phyloP scores from a whole-genome alignment of 805 yeast species.

The Starmerella powellii region DNA sequence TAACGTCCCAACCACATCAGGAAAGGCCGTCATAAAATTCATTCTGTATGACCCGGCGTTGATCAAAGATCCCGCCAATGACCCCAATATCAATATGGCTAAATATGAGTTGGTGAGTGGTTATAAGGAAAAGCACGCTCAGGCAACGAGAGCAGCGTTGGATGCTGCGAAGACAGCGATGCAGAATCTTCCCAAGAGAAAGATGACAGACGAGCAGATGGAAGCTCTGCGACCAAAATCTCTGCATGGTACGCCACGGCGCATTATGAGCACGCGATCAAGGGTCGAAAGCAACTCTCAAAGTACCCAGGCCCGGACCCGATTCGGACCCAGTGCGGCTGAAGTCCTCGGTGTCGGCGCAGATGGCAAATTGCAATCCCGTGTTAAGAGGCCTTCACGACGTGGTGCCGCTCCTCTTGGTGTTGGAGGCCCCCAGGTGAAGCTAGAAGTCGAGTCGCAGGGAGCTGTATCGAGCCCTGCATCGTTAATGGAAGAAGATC shows the following conservation, averaged over 20 bases:
- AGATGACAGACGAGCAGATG: conserved; percentile 10
- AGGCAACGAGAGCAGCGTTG: conserved; percentile 8
- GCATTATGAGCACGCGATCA: not conserved
- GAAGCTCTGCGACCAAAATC: conserved; percentile 6
- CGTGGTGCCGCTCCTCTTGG: not conserved
- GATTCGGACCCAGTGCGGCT: conserved; percentile 20
- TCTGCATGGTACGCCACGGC: not conserved
- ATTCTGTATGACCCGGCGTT: conserved; percentile 24
- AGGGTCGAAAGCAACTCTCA: no score
- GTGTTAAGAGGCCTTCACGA: not conserved
- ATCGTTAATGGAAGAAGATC: no score
- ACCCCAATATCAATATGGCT: conserved; percentile 20
- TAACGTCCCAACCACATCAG: conserved; percentile 20
- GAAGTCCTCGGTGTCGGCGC: conserved; percentile 11
- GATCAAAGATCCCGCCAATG: conserved; percentile 19
- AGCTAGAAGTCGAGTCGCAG: not conserved
- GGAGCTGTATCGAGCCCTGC: no score
- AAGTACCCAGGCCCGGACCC: no score
- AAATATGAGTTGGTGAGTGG: conserved; percentile 16
- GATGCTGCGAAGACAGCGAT: conserved; percentile 6
- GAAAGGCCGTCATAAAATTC: conserved; percentile 18
- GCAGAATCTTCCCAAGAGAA: not conserved
- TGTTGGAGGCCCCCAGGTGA: no score
- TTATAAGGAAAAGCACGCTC: conserved; percentile 2
- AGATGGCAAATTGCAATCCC: not conserved